Conservation (phyloP, 2,329 filamentous ascomycete species). For the Curvularia eragrostidis region DNA sequence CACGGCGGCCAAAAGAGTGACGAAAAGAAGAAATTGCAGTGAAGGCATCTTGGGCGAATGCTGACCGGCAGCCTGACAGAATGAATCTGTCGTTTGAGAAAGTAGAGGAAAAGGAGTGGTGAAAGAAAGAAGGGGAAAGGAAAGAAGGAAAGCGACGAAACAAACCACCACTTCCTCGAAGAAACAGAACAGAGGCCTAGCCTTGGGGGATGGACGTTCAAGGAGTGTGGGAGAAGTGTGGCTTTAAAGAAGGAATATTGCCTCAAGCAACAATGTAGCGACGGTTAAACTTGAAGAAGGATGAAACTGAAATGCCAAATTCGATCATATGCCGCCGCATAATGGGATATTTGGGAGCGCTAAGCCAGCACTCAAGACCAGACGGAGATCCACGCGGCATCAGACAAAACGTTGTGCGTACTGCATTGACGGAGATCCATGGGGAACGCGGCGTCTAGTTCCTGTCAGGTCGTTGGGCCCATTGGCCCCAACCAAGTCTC, state of each 20-base stretch:
- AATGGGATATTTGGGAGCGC: conserved; percentile 26
- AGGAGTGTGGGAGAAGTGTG: conserved; percentile 34
- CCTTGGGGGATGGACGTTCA: conserved; percentile 35
- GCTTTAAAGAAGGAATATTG: conserved; percentile 38
- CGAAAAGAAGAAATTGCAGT: conserved; percentile 50
- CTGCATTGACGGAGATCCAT: conserved; percentile 19
- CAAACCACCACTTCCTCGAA: conserved; percentile 29
- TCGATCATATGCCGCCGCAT: conserved; percentile 25
- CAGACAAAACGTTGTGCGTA: conserved; percentile 31
- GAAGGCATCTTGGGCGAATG: conserved; percentile 47
- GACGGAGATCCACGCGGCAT: conserved; percentile 24
- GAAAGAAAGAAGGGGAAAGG: conserved; percentile 24
- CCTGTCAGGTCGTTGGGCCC: conserved; percentile 16
- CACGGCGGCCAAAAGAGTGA: conserved; percentile 58
- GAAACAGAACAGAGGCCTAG: conserved; percentile 39
- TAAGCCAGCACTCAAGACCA: conserved; percentile 25
- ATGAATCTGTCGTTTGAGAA: conserved; percentile 26
- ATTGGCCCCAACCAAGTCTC: conserved; percentile 16
- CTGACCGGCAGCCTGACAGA: conserved; percentile 50
- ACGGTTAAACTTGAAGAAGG: conserved; percentile 28
- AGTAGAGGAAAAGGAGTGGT: conserved; percentile 23
- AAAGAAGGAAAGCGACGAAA: conserved; percentile 32
- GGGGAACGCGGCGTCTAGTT: conserved; percentile 15
- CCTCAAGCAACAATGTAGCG: conserved; percentile 17
- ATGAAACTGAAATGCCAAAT: conserved; percentile 27